Evolutionary conservation across 352 stramenopile species (phyloP), one percentile per base, ranked within the genome.

Genomic region (Phytophthora rubi): DNA sequence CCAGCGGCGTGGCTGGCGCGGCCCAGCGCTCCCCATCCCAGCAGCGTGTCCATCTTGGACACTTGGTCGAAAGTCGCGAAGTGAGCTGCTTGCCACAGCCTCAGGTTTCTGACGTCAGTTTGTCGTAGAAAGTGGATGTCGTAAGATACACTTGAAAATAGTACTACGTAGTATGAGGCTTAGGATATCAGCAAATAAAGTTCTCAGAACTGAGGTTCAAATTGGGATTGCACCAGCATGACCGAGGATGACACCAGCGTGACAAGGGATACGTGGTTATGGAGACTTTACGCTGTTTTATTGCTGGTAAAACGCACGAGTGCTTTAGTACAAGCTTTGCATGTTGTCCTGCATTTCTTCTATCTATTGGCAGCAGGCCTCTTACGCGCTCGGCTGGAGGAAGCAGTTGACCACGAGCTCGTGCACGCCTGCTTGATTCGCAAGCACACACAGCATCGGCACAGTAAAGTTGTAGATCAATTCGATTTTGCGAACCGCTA

Each of bases 401-500:
- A 83, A 62, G 26, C 55, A 54, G 53, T 70, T 67, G 59, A 80
- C 66, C 18, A 80, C 61, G 42, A 80, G 51, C 16, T 83, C 65
- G 57, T 83, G 72, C 12, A 80, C 35, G 16, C 76, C 76, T 51
- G 56, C 45, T 26, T 69, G 26, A 52, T 73, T 75, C 2, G 37
- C 59, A 10, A 80, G 53, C 45, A 79, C 75, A 37, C 76, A 83
- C 21, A 77, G 61, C 30, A 74, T 62, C 12, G 80, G 80, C 8
- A 87, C 60, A 1, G 49, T 80, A 42, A 80, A 62, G 53, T 83
- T 82, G 62, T 77, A 79, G 56, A 80, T 37, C 48, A 87, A 52
- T 39, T 87, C 80, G 59, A 87, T 83, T 56, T 80, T 80, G 62
- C 64, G 77, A 15, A 71, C 74, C 2, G 72, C 59, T 3, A 60